Conservation (phyloP, 441 rosid genomes). For the Geranium incanum region DNA sequence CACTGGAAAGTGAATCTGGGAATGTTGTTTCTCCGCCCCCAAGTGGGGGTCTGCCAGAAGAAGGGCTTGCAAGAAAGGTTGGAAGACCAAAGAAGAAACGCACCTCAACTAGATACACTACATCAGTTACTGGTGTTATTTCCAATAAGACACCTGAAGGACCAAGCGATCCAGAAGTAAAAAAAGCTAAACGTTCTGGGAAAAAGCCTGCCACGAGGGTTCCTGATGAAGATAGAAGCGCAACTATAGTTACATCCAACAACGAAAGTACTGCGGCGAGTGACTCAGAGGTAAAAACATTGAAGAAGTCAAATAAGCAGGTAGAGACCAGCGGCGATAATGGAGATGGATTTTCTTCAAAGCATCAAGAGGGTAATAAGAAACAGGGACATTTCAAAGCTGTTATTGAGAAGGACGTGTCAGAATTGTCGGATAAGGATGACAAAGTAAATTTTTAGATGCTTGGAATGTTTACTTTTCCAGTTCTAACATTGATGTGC, state of each 20-base stretch:
- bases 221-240: conserved; percentile 38
- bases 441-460: conserved; percentile 37
- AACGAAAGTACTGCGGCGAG: conserved; percentile 39
- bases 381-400: conserved; percentile 44
- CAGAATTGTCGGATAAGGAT: conserved; percentile 42
- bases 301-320: conserved; percentile 23
- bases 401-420: conserved; percentile 33
- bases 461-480: neutral
- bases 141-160: conserved; percentile 43
- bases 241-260: conserved; percentile 31
- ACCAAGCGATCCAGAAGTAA: conserved; percentile 47
- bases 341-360: conserved; percentile 37
- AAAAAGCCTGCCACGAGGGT: conserved; percentile 37
- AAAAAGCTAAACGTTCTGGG: conserved; percentile 34
- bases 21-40: conserved; percentile 34
- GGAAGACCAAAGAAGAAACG: conserved; percentile 49
- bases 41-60: conserved; percentile 37
- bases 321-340: conserved; percentile 29
- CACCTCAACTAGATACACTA: conserved; percentile 32
- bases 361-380: conserved; percentile 46
- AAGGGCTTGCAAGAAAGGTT: conserved; percentile 34
- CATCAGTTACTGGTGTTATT: conserved; percentile 36
- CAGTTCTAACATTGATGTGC: conserved; percentile 14
- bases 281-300: conserved; percentile 48
- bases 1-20: conserved; percentile 28